A percentile compares a stretch with the other conserved stretches of the same genome.
Conservation (phyloP, 2,329 filamentous ascomycete genomes). For the Ceratocystis smalleyi region DNA sequence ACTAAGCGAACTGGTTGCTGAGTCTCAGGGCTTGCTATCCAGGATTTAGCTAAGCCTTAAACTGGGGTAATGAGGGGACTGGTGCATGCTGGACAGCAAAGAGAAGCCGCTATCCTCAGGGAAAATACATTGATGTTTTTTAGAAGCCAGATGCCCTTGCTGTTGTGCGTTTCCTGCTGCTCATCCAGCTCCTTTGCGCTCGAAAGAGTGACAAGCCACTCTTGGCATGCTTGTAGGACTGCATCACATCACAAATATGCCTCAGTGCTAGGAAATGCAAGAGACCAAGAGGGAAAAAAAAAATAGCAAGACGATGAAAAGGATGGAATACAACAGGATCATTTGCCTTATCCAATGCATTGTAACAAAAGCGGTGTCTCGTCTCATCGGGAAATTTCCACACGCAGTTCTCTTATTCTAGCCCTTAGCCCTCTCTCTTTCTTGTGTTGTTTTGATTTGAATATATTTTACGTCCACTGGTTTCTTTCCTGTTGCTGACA, state of each 20-base stretch:
- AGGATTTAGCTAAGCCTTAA: background rate
- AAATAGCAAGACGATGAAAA: background rate
- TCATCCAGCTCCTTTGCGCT: too few species aligned
- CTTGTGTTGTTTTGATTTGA: background rate
- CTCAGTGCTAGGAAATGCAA: background rate
- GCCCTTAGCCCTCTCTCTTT: background rate
- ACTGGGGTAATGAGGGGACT: background rate
- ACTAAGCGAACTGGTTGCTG: background rate
- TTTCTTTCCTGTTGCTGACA: too few species aligned
- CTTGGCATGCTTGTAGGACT: background rate
- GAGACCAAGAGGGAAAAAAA: background rate
- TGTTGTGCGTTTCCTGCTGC: too few species aligned
- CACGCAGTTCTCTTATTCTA: background rate
- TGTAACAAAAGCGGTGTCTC: slow-evolving; percentile 1
- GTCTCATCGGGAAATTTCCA: background rate
- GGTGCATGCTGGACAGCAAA: background rate
- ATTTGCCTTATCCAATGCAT: background rate
- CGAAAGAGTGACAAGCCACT: background rate
- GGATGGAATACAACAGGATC: background rate
- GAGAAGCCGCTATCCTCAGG: background rate
- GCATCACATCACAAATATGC: background rate
- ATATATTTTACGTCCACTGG: too few species aligned
- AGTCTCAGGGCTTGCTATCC: background rate
- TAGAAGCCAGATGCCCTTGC: background rate
- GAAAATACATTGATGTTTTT: background rate